Conservation (phyloP, 768 basidiomycete species). For the Tylopilus cervinicoccineus region DNA sequence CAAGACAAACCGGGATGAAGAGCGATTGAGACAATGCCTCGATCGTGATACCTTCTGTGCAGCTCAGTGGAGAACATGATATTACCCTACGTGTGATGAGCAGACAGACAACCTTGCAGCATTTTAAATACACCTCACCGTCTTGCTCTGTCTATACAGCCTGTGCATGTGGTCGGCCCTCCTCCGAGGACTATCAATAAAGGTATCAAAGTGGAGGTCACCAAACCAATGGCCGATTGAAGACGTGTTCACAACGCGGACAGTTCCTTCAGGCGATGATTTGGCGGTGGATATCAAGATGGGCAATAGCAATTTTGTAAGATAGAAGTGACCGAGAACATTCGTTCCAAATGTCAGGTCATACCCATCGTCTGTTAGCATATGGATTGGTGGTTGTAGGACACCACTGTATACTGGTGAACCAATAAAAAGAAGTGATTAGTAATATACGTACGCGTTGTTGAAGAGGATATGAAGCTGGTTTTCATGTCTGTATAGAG, state of each 20-base stretch:
- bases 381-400: neutral
- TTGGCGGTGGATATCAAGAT: slow-evolving; percentile 21
- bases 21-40: slow-evolving; percentile 42
- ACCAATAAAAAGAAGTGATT: too few species aligned
- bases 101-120: too few species aligned
- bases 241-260: slow-evolving; percentile 32
- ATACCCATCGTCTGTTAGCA: slow-evolving; percentile 6
- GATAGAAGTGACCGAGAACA: slow-evolving; percentile 9
- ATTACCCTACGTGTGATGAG: slow-evolving; percentile 34
- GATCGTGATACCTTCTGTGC: slow-evolving; percentile 40
- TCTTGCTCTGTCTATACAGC: slow-evolving; percentile 30
- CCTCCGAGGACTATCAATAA: slow-evolving; percentile 36
- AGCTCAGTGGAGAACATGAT: slow-evolving; percentile 43
- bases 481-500: neutral
- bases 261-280: slow-evolving; percentile 18
- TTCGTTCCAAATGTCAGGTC: slow-evolving; percentile 9
- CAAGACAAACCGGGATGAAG: slow-evolving; percentile 41
- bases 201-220: slow-evolving; percentile 34
- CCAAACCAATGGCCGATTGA: slow-evolving; percentile 13
- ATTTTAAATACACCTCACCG: neutral
- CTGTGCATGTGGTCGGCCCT: slow-evolving; percentile 13
- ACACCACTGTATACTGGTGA: neutral
- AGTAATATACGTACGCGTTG: slow-evolving; percentile 2
- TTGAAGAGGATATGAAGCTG: slow-evolving; percentile 11
- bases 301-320: slow-evolving; percentile 7